Evolutionary conservation across 2,329 filamentous ascomycete species (phyloP).

Genomic region (Sordariomycetes sp.): DNA sequence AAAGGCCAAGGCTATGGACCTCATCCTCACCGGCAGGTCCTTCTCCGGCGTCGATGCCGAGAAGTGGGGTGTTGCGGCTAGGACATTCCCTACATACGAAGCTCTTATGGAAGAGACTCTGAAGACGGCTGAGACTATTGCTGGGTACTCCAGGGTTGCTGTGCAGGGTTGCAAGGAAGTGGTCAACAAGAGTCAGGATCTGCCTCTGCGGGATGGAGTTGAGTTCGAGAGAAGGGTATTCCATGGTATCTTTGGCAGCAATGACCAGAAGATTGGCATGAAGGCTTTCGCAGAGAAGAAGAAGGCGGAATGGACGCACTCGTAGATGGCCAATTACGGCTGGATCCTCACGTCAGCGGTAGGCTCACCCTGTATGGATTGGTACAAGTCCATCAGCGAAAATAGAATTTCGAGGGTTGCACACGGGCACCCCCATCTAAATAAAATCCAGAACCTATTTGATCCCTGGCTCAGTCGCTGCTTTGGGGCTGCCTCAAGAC

Average conservation of each 20-base stretch:
- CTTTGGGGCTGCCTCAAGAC: too few species aligned
- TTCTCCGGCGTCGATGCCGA: slow-evolving; percentile 80
- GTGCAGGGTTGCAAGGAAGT: slow-evolving; percentile 90
- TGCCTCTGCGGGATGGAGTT: slow-evolving; percentile 78
- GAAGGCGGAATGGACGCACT: slow-evolving; percentile 83
- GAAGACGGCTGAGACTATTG: slow-evolving; percentile 82
- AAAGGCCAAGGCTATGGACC: slow-evolving; percentile 83
- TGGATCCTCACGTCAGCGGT: too few species aligned
- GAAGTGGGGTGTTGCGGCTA: slow-evolving; percentile 83
- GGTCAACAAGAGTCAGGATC: slow-evolving; percentile 97
- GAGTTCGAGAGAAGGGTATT: slow-evolving; percentile 93
- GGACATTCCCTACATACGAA: slow-evolving; percentile 70
- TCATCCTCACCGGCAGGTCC: slow-evolving; percentile 77
- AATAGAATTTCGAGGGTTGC: too few species aligned
- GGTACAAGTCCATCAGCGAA: too few species aligned
- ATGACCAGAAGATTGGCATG: slow-evolving; percentile 97
- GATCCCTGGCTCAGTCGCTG: too few species aligned
- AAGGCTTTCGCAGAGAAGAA: slow-evolving; percentile 91
- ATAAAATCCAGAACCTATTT: too few species aligned
- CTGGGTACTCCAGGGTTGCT: slow-evolving; percentile 76
- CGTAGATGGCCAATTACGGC: slow-evolving; percentile 37
- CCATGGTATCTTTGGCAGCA: slow-evolving; percentile 84
- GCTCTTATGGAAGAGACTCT: slow-evolving; percentile 74
- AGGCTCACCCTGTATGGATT: too few species aligned
- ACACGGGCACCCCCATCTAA: too few species aligned